Conservation (phyloP, 1,284 basidiomycete genomes). For the Schizophyllum commune region DNA sequence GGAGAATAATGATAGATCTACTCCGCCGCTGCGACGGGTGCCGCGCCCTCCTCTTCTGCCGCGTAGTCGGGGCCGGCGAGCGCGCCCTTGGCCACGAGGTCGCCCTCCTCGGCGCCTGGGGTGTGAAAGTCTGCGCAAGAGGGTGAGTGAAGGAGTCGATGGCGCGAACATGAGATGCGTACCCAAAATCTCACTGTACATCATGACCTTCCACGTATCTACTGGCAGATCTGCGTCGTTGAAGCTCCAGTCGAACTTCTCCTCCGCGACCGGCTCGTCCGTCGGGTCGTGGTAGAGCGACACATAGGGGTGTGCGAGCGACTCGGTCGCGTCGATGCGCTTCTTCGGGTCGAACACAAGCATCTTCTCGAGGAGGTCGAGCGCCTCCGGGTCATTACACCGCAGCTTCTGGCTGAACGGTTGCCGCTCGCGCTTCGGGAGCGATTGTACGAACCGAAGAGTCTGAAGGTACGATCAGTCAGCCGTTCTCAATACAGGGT, state of each 20-base stretch:
- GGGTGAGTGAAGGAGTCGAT: constrained; percentile 1
- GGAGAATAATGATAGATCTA: constrained; percentile 9
- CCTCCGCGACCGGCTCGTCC: constrained; percentile 91
- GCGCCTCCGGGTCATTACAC: constrained; percentile 83
- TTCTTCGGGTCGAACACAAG: constrained; percentile 97
- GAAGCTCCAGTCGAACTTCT: constrained; percentile 99
- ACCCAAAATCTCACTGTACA: constrained; percentile 96
- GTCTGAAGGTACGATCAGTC: constrained; percentile 49
- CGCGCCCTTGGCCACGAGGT: constrained; percentile 51
- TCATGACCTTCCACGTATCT: constrained; percentile 99
- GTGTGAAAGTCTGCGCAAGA: constrained; percentile 61
- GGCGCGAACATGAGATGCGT: constrained; percentile 19
- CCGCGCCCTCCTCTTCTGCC: neutral
- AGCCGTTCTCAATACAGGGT: constrained; percentile 13
- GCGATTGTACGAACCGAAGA: constrained; percentile 95
- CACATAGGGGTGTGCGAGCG: constrained; percentile 92
- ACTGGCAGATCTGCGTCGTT: constrained; percentile 99
- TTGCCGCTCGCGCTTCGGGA: constrained; percentile 93
- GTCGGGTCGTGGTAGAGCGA: constrained; percentile 98
- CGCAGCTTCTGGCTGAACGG: constrained; percentile 94
- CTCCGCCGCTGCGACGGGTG: neutral
- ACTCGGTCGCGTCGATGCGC: constrained; percentile 90
- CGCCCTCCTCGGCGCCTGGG: constrained; percentile 17
- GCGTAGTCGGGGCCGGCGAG: constrained; percentile 48
- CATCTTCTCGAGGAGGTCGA: constrained; percentile 98